phyloP scores from a whole-genome alignment of 169 alveolate genomes.

The Plasmodium relictum region DNA sequence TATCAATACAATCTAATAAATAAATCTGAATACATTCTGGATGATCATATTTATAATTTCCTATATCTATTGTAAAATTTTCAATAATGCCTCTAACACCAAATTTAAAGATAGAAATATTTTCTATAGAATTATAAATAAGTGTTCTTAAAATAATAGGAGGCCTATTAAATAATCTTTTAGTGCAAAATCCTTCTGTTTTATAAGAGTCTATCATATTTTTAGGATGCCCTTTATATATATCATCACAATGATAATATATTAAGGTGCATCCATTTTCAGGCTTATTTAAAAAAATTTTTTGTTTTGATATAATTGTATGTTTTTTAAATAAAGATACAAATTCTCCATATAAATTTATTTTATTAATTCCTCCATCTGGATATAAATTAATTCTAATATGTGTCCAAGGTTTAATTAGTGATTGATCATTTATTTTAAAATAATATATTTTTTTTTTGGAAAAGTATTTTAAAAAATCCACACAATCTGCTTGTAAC shows the following conservation, averaged over 20 bases:
- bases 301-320: slow-evolving; percentile 69
- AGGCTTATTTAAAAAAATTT: slow-evolving; percentile 69
- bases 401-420: slow-evolving; percentile 75
- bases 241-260: slow-evolving; percentile 63
- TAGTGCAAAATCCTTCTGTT: slow-evolving; percentile 64
- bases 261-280: slow-evolving; percentile 76
- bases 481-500: slow-evolving; percentile 76
- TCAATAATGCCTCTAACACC: slow-evolving; percentile 75
- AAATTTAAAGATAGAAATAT: slow-evolving; percentile 57
- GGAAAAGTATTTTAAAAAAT: slow-evolving; percentile 31
- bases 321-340: slow-evolving; percentile 70
- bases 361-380: slow-evolving; percentile 75
- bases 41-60: slow-evolving; percentile 64
- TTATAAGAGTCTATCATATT: slow-evolving; percentile 52
- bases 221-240: slow-evolving; percentile 69
- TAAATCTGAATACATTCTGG: slow-evolving; percentile 60
- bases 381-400: slow-evolving; percentile 74
- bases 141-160: slow-evolving; percentile 71
- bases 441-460: slow-evolving; percentile 66
- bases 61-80: slow-evolving; percentile 64
- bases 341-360: slow-evolving; percentile 67
- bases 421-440: slow-evolving; percentile 43
- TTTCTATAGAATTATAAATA: slow-evolving; percentile 41
- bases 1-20: slow-evolving; percentile 55
- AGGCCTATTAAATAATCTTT: slow-evolving; percentile 58